phyloP scores from a whole-genome alignment of 1,284 basidiomycete species.

The Flammula alnicola region DNA sequence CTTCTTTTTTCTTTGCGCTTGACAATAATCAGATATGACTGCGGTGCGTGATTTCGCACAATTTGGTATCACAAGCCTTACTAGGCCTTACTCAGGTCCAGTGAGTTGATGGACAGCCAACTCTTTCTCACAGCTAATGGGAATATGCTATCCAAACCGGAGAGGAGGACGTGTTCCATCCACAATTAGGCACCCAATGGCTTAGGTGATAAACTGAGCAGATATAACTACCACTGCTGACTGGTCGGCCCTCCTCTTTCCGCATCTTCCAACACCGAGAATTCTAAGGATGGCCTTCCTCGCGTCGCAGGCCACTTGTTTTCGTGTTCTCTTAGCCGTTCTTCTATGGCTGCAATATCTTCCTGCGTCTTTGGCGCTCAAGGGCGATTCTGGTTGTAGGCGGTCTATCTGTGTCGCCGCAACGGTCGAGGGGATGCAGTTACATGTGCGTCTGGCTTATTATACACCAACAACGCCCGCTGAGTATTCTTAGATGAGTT shows the following conservation, averaged over 20 bases:
- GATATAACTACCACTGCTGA: neutral
- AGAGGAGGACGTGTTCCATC: constrained; percentile 16
- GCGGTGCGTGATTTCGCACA: too few species aligned
- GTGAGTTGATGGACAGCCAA: neutral
- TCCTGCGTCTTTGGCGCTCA: constrained; percentile 31
- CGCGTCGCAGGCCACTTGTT: neutral
- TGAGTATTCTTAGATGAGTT: constrained; percentile 44
- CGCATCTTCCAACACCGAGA: neutral
- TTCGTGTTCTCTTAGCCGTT: constrained; percentile 16
- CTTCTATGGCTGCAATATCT: constrained; percentile 21
- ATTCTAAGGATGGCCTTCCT: constrained; percentile 1
- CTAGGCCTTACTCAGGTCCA: constrained; percentile 8
- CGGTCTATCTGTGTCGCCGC: constrained; percentile 51
- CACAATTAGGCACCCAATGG: constrained; percentile 1
- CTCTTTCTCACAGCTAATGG: constrained; percentile 19
- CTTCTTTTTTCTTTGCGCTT: too few species aligned
- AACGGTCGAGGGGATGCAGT: constrained; percentile 44
- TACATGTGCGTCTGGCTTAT: constrained; percentile 44
- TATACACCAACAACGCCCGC: neutral
- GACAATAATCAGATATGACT: too few species aligned
- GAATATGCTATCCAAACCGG: constrained; percentile 4
- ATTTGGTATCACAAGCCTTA: too few species aligned
- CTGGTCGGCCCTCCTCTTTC: neutral
- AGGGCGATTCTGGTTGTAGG: constrained; percentile 47
- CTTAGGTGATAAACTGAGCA: constrained; percentile 5